Evolutionary conservation across 1,284 basidiomycete species (phyloP), one percentile per base, ranked within the genome.

Genomic region (Austroboletus novae-zelandiae): DNA sequence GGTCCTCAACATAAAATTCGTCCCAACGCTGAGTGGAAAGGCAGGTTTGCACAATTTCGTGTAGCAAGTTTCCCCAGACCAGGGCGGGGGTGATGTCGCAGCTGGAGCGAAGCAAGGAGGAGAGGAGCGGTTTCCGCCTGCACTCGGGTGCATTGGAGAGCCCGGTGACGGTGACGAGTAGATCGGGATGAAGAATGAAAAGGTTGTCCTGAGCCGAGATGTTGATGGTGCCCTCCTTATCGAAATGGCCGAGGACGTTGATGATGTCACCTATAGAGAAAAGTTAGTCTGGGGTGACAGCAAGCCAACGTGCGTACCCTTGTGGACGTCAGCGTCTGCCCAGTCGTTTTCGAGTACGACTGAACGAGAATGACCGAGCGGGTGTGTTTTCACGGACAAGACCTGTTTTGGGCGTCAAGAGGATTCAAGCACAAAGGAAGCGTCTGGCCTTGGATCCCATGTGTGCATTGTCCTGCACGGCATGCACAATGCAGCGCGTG

Each of bases 31-130:
- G 70, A 36, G 78, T 74, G 31, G 65, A 68, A 31, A 97, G 71
- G 57, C 90, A 92, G 0, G 75, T 73, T 64, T 98, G 93, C 72
- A 95, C 83, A 18, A 96, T 84, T 55, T 91, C 86, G 61, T 98
- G 94, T 4, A 96, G 76, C 64, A 97, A 84, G 57, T 86, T 95
- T 20, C 95, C 94, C 82, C 92, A 96, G 0, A 95, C 74, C 18
- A 96, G 72, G 1, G 83, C 74, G 2, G 85, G 85, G 0, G 84
- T 80, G 37, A 68, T 72, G 58, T 79, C 83, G 30, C 69, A 81
- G 51, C 72, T 80, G 32, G 75, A 86, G 54, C 75, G 84, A 45
- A 83, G 74, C 56, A 79, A 70, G 14, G 71, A 69, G 10, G 86
- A 80, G 1, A 98, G 72, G 15, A 97, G 74, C 1, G 94, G 90